Evolutionary conservation across 805 yeast genomes (phyloP).

Genomic region (Metschnikowia bowlesiae): DNA sequence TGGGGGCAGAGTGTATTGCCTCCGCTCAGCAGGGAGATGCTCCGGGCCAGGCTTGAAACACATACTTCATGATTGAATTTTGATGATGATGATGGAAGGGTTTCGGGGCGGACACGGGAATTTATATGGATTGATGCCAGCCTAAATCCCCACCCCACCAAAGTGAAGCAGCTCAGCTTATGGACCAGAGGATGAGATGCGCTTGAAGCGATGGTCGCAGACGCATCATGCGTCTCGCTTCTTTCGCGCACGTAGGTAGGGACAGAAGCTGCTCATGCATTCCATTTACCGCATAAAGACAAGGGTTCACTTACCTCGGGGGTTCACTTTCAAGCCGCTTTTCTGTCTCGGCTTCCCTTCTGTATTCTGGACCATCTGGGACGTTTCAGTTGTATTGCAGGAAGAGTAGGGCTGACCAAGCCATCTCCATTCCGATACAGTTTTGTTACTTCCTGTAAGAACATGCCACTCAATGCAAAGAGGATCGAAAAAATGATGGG

Average conservation of each 20-base stretch:
- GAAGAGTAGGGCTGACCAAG: too few species aligned
- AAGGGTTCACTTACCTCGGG: slow-evolving; percentile 4
- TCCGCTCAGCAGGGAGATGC: too few species aligned
- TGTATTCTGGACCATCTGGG: not conserved
- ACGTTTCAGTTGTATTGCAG: not conserved
- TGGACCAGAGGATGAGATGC: slow-evolving; percentile 4
- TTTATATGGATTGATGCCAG: slow-evolving; percentile 3
- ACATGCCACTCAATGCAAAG: not conserved
- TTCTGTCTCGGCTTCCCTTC: not conserved
- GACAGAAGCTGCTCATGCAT: slow-evolving; percentile 1
- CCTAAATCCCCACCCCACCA: not conserved
- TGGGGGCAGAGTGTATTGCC: too few species aligned
- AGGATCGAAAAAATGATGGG: not conserved
- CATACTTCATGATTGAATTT: slow-evolving; percentile 2
- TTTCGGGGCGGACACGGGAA: not conserved
- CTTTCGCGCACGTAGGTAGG: not conserved
- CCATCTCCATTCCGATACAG: not conserved
- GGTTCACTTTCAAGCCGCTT: not conserved
- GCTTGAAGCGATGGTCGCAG: not conserved
- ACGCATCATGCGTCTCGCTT: not conserved
- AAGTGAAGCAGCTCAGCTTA: not conserved
- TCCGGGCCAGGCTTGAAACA: not conserved
- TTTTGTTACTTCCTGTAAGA: not conserved
- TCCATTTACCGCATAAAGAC: slow-evolving; percentile 3
- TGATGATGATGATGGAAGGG: not conserved